A percentile compares a stretch with the other conserved stretches of the same genome.
These are phyloP conservation scores for Ceratocystis cacaofunesta DNA, from an alignment of 2,329 filamentous ascomycete species.

Conservation along the genomic window DNA sequence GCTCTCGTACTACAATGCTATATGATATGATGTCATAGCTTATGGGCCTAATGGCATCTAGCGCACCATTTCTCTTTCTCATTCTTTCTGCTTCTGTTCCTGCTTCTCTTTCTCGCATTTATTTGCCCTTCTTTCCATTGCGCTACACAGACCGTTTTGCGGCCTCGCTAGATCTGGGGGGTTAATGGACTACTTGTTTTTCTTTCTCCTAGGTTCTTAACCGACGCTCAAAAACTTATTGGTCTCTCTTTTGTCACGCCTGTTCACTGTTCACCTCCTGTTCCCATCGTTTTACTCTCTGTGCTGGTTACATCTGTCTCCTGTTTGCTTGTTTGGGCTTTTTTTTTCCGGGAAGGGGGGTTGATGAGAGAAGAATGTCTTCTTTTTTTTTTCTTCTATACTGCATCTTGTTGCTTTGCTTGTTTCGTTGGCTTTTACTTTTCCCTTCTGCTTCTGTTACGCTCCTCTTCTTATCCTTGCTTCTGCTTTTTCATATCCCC, in stretches of 20 bases:
- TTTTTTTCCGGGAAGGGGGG: no score
- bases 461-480: no score
- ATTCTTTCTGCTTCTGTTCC: background rate
- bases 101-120: background rate
- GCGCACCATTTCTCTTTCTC: slow-evolving; percentile 1
- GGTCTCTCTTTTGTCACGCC: background rate
- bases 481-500: no score
- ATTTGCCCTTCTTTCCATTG: background rate
- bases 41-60: background rate
- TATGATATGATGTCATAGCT: background rate
- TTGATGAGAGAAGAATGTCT: background rate
- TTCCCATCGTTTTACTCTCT: background rate
- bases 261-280: background rate
- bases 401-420: background rate
- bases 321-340: no score
- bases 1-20: background rate
- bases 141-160: background rate
- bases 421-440: background rate
- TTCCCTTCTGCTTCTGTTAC: background rate
- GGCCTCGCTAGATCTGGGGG: background rate
- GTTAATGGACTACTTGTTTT: background rate
- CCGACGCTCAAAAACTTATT: no score
- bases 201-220: background rate
- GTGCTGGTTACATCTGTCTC: no score
- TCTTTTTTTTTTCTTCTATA: background rate